Evolutionary conservation across 331 rosid species (phyloP), one percentile per base, ranked within the genome.

Genomic region (Quercus phellos): DNA sequence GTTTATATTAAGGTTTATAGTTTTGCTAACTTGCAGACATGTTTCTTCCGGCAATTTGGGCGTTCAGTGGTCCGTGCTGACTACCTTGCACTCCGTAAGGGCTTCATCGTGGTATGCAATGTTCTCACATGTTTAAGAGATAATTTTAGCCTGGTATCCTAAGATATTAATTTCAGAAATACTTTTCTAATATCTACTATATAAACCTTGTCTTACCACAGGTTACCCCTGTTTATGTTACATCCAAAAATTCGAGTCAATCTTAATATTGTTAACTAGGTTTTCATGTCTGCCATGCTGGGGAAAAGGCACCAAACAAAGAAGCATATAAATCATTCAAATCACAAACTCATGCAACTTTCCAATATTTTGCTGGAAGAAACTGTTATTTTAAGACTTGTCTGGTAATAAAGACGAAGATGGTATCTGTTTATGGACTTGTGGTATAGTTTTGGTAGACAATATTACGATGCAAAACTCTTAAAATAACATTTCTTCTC

Each of bases 21-120:
- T 55, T 82, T 84, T 18, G 38, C 63, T 56, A 56, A 80, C 74
- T 67, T 86, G 81, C 86, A 94, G 99, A 92, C 87, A 74, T 94
- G 99, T 78, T 90, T 94, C 83, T 94, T 90, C 73, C 93, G 99
- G 70, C 99, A 94, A 85, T 92, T 94, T 77, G 97, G 97, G 51
- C 87, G 13, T 78, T 94, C 99, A 21, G 93, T 92, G 77, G 93
- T 88, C 85, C 90, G 87, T 77, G 92, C 96, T 34, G 99, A 94
- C 73, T 94, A 94, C 80, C 92, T 94, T 81, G 90, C 94, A 1
- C 91, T 94, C 51, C 98, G 97, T 77, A 90, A 87, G 84, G 99
- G 98, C 77, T 94, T 94, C 90, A 91, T 94, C 86, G 63, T 51
- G 97, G 99, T 94, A 87, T 14, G 83, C 30, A 80, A 19, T 73